Conservation (phyloP, 2,329 filamentous ascomycete genomes). For the Scedosporium aurantiacum region DNA sequence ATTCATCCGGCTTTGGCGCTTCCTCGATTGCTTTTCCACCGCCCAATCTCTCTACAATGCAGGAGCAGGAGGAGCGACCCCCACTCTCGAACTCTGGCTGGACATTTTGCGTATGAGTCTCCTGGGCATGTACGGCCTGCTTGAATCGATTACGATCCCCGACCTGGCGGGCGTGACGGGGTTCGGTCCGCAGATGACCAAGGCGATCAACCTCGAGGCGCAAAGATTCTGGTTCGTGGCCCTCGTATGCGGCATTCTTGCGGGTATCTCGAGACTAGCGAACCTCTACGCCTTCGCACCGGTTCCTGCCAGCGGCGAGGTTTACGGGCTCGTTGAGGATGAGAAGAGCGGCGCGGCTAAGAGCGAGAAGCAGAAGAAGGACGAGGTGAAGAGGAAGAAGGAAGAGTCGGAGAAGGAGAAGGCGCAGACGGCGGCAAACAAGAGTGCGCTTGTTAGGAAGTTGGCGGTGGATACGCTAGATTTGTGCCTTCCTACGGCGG, state of each 20-base stretch:
- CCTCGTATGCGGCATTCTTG: slow-evolving; percentile 38
- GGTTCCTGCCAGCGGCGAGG: slow-evolving; percentile 17
- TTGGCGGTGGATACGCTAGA: slow-evolving; percentile 44
- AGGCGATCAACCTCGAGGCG: slow-evolving; percentile 43
- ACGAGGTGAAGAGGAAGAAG: slow-evolving; percentile 7
- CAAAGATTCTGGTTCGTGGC: slow-evolving; percentile 62
- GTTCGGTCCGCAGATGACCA: slow-evolving; percentile 34
- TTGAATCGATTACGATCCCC: slow-evolving; percentile 54
- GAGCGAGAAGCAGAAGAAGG: slow-evolving; percentile 9
- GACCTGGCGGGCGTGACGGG: slow-evolving; percentile 33
- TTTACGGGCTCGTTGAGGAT: slow-evolving; percentile 9
- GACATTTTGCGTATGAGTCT: slow-evolving; percentile 47
- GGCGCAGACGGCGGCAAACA: slow-evolving; percentile 22
- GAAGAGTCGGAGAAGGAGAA: slow-evolving; percentile 19
- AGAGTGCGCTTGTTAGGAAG: slow-evolving; percentile 14
- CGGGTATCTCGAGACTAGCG: slow-evolving; percentile 30
- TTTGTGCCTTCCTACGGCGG: slow-evolving; percentile 46
- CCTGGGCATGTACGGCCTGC: slow-evolving; percentile 54
- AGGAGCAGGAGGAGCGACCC: not conserved
- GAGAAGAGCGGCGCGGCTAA: not conserved
- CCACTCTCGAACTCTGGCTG: slow-evolving; percentile 19
- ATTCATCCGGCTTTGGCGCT: slow-evolving; percentile 59
- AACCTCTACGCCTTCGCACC: slow-evolving; percentile 23
- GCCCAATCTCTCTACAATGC: slow-evolving; percentile 18
- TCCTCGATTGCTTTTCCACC: slow-evolving; percentile 44